phyloP scores from a whole-genome alignment of 2,329 filamentous ascomycete genomes.

The Aureobasidium mangrovei region DNA sequence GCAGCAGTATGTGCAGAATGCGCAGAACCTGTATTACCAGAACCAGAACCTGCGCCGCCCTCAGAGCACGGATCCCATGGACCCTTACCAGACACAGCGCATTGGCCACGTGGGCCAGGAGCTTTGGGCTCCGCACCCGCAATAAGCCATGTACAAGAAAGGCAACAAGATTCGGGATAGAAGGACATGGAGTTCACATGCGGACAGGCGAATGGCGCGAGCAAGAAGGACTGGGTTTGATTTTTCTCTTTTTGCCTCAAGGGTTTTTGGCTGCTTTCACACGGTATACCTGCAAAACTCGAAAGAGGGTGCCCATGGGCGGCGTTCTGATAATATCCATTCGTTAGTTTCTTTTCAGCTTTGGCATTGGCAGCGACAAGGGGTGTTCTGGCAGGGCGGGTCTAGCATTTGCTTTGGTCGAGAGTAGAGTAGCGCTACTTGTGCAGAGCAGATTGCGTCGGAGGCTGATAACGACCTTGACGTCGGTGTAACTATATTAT shows the following conservation, averaged over 20 bases:
- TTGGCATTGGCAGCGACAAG: not conserved
- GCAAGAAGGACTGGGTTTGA: not conserved
- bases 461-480: slow-evolving; percentile 13
- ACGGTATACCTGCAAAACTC: slow-evolving; percentile 2
- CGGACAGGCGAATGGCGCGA: slow-evolving; percentile 2
- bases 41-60: slow-evolving; percentile 59
- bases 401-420: not conserved
- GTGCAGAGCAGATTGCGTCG: slow-evolving; percentile 7
- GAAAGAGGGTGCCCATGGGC: not conserved
- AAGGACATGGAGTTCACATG: not conserved
- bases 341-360: not conserved
- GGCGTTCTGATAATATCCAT: slow-evolving; percentile 7
- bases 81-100: slow-evolving; percentile 54
- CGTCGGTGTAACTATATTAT: slow-evolving; percentile 14
- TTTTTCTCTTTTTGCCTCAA: not conserved
- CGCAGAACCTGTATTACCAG: slow-evolving; percentile 63
- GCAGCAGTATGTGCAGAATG: slow-evolving; percentile 39
- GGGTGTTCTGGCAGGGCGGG: not conserved
- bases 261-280: not conserved
- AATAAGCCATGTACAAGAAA: slow-evolving; percentile 15
- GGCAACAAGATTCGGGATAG: not conserved
- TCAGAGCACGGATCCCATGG: slow-evolving; percentile 56
- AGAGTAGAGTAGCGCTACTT: not conserved
- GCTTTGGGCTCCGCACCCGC: slow-evolving; percentile 44
- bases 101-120: slow-evolving; percentile 46